phyloP scores from a whole-genome alignment of 2,329 filamentous ascomycete species.

The Aspergillus amoenus region DNA sequence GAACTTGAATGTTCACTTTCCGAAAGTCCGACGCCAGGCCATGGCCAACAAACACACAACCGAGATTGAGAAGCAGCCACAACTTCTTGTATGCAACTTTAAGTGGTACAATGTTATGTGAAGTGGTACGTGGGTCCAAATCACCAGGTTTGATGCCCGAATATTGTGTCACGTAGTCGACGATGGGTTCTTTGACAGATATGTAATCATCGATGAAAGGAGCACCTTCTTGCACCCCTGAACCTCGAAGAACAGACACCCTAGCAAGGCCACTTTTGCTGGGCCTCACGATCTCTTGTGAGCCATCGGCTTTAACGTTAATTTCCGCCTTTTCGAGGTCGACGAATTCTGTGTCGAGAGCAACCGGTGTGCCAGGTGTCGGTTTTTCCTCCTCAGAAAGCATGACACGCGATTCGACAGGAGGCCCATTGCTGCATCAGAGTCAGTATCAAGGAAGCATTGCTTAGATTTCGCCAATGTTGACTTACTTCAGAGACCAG shows the following conservation, averaged over 20 bases:
- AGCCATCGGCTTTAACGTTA: slow-evolving; percentile 91
- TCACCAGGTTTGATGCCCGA: slow-evolving; percentile 88
- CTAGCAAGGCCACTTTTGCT: slow-evolving; percentile 89
- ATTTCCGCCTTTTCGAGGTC: slow-evolving; percentile 90
- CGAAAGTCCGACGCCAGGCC: slow-evolving; percentile 94
- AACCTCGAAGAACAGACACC: slow-evolving; percentile 82
- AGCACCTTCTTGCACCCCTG: slow-evolving; percentile 71
- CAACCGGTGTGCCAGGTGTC: slow-evolving; percentile 71
- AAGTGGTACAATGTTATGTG: slow-evolving; percentile 79
- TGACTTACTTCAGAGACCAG: slow-evolving; percentile 52
- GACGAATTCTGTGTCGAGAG: slow-evolving; percentile 95
- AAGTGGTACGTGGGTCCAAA: slow-evolving; percentile 73
- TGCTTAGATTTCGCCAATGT: neutral
- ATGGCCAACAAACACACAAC: slow-evolving; percentile 91
- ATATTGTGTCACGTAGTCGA: slow-evolving; percentile 93
- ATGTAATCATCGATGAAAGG: slow-evolving; percentile 99
- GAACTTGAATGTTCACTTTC: slow-evolving; percentile 96
- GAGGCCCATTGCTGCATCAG: slow-evolving; percentile 31
- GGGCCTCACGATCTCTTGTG: slow-evolving; percentile 86
- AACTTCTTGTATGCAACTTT: slow-evolving; percentile 97
- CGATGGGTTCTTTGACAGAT: slow-evolving; percentile 81
- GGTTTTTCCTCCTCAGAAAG: slow-evolving; percentile 62
- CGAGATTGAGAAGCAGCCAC: slow-evolving; percentile 92
- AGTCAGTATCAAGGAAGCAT: slow-evolving; percentile 2
- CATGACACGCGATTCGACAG: slow-evolving; percentile 40